These are phyloP conservation scores for Coleophoma eucalyptorum DNA, from an alignment of 2,329 filamentous ascomycete species.

Conservation along the genomic window DNA sequence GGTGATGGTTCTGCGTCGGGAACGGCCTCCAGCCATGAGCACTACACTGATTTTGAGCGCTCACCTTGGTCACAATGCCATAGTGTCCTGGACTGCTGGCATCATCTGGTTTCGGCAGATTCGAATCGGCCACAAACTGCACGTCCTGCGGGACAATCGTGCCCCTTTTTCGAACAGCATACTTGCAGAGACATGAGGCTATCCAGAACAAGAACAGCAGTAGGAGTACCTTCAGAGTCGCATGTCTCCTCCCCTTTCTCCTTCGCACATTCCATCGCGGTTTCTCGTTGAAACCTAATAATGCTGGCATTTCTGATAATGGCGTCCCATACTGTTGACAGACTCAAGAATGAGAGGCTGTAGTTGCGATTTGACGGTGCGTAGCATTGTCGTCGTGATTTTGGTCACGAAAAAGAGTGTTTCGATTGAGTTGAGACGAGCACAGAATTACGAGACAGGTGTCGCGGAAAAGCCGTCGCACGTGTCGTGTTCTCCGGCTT, in stretches of 20 bases:
- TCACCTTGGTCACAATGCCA: not conserved
- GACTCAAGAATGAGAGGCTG: not conserved
- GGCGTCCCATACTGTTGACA: not conserved
- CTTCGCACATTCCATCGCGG: not conserved
- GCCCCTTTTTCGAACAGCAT: not conserved
- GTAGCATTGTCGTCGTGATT: too few species aligned
- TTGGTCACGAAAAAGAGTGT: too few species aligned
- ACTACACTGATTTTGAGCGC: not conserved
- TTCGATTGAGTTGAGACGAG: too few species aligned
- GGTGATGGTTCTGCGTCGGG: constrained; percentile 9
- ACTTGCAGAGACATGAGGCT: not conserved
- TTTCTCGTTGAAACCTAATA: not conserved
- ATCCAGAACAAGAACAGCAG: not conserved
- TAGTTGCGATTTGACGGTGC: too few species aligned
- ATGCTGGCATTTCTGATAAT: not conserved
- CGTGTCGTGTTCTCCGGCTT: too few species aligned
- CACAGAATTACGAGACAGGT: too few species aligned
- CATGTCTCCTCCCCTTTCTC: not conserved
- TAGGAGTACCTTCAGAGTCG: not conserved
- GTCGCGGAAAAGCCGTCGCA: too few species aligned
- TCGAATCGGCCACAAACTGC: not conserved
- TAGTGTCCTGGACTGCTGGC: not conserved
- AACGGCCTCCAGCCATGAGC: not conserved
- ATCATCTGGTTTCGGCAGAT: not conserved
- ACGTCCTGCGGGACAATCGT: not conserved